phyloP scores from a whole-genome alignment of 306 rosid species.

The Pueraria montana region DNA sequence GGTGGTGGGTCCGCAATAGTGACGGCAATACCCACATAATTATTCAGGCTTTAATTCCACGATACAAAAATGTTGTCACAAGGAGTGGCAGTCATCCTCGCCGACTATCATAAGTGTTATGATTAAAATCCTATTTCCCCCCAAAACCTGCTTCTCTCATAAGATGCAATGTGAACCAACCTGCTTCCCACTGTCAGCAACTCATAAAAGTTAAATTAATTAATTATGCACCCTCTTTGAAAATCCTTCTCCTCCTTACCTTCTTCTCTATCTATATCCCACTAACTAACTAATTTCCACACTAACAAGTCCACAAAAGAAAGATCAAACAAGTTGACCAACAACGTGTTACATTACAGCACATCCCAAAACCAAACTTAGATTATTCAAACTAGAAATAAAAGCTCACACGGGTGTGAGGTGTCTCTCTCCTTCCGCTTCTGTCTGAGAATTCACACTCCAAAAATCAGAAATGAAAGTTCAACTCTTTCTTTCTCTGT shows the following conservation, averaged over 20 bases:
- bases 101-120: slow-evolving; percentile 31
- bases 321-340: slow-evolving; percentile 32
- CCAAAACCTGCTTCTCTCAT: slow-evolving; percentile 36
- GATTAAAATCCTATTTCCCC: slow-evolving; percentile 42
- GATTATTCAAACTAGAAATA: slow-evolving; percentile 1
- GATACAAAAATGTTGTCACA: slow-evolving; percentile 36
- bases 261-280: slow-evolving; percentile 27
- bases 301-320: slow-evolving; percentile 26
- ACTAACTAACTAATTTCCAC: slow-evolving; percentile 39
- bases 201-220: slow-evolving; percentile 46
- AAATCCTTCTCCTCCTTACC: slow-evolving; percentile 13
- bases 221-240: slow-evolving; percentile 39
- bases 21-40: slow-evolving; percentile 15
- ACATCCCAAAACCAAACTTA: slow-evolving; percentile 9
- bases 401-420: slow-evolving; percentile 35
- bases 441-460: slow-evolving; percentile 28
- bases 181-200: slow-evolving; percentile 59
- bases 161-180: slow-evolving; percentile 51
- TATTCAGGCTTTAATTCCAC: slow-evolving; percentile 43
- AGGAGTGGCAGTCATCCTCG: slow-evolving; percentile 29
- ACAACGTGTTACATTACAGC: slow-evolving; percentile 1
- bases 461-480: slow-evolving; percentile 56
- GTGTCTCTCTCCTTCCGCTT: slow-evolving; percentile 41
- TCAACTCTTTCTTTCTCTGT: slow-evolving; percentile 42
- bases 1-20: slow-evolving; percentile 38